Percentiles rank a stretch among this genome's conserved stretches.
Conservation (phyloP, 176 grass and related monocot genomes). For the Leersia perrieri region DNA sequence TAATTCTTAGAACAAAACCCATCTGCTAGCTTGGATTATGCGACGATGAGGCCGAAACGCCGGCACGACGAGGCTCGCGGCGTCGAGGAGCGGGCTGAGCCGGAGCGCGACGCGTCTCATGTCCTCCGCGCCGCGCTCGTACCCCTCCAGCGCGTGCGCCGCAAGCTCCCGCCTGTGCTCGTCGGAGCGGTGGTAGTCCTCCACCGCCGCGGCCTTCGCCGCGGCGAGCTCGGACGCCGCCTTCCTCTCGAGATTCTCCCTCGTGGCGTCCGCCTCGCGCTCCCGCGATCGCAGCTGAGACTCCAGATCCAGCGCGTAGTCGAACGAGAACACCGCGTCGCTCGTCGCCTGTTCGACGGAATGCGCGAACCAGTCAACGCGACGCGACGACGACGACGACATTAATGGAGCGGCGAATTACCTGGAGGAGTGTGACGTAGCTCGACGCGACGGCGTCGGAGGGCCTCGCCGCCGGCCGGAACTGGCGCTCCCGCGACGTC, state of each 20-base stretch:
- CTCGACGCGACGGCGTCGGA: neutral
- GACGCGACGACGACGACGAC: too few species aligned
- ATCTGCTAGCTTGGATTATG: too few species aligned
- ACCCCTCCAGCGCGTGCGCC: conserved; percentile 2
- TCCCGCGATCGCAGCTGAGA: neutral
- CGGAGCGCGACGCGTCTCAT: conserved; percentile 27
- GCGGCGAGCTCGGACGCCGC: neutral
- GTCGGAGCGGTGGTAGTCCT: neutral
- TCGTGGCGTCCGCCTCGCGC: neutral
- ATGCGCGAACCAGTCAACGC: neutral
- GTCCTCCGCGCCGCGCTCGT: conserved; percentile 32
- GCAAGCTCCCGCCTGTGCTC: conserved; percentile 11
- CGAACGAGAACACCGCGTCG: conserved; percentile 25
- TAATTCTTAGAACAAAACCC: too few species aligned
- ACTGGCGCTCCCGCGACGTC: neutral
- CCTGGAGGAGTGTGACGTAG: conserved; percentile 14
- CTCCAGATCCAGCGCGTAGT: conserved; percentile 14
- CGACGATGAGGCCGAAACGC: too few species aligned
- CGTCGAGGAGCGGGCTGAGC: conserved; percentile 14
- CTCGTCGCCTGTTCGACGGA: neutral
- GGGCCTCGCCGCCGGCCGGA: conserved; percentile 16
- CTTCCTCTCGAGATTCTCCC: neutral
- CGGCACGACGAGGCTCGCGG: conserved; percentile 1
- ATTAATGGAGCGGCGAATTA: too few species aligned
- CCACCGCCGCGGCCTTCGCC: neutral